phyloP scores from a whole-genome alignment of 2,329 filamentous ascomycete genomes.

The Nothophaeocryptopus gaeumannii region DNA sequence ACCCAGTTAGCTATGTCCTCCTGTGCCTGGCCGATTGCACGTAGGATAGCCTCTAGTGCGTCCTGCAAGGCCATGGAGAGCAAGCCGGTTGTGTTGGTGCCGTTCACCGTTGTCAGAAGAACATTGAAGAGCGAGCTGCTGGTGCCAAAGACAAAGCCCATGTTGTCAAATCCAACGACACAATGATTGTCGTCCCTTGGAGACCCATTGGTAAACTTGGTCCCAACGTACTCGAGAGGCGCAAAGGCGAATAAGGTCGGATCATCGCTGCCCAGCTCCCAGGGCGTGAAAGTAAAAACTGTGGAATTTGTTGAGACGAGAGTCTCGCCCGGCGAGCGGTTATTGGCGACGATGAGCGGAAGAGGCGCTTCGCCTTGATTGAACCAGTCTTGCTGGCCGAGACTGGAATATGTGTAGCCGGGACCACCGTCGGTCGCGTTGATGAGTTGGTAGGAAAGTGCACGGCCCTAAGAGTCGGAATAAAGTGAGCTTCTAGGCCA shows the following conservation, averaged over 20 bases:
- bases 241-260: slow-evolving; percentile 69
- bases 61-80: slow-evolving; percentile 47
- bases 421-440: slow-evolving; percentile 72
- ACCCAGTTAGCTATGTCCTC: slow-evolving; percentile 75
- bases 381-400: slow-evolving; percentile 63
- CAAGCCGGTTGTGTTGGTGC: slow-evolving; percentile 40
- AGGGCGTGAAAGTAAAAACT: slow-evolving; percentile 74
- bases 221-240: slow-evolving; percentile 68
- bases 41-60: slow-evolving; percentile 54
- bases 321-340: slow-evolving; percentile 59
- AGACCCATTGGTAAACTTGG: slow-evolving; percentile 64
- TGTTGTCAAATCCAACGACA: slow-evolving; percentile 77
- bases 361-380: slow-evolving; percentile 62
- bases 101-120: slow-evolving; percentile 64
- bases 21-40: slow-evolving; percentile 55
- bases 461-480: no score
- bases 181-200: slow-evolving; percentile 60
- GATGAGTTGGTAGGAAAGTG: slow-evolving; percentile 81
- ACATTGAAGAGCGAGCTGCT: slow-evolving; percentile 82
- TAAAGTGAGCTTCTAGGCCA: no score
- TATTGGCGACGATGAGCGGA: slow-evolving; percentile 70
- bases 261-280: slow-evolving; percentile 75
- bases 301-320: slow-evolving; percentile 70
- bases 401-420: slow-evolving; percentile 78
- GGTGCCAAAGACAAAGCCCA: slow-evolving; percentile 81